Conservation (phyloP, 352 stramenopile genomes). For the Phytopythium chamaehyphon region DNA sequence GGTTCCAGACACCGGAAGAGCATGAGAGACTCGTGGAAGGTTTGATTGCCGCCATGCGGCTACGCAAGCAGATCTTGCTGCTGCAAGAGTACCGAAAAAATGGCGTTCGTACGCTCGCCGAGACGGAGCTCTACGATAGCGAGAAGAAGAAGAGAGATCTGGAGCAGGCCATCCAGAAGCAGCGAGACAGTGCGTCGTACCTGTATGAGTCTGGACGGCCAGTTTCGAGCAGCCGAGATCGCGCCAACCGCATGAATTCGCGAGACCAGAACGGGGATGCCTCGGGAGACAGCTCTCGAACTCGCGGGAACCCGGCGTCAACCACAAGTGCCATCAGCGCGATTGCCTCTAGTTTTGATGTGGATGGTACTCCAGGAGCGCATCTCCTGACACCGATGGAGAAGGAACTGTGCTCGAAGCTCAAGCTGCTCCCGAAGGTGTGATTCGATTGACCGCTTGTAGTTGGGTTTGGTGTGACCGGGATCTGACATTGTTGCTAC, state of each 20-base stretch:
- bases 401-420: constrained; percentile 84
- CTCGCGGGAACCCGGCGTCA: constrained; percentile 10
- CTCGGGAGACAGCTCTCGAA: constrained; percentile 14
- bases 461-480: constrained; percentile 1
- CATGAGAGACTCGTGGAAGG: constrained; percentile 92
- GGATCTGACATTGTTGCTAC: constrained; percentile 2
- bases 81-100: constrained; percentile 96
- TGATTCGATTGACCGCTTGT: background rate
- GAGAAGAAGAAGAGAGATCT: constrained; percentile 93
- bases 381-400: constrained; percentile 91
- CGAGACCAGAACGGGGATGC: constrained; percentile 38
- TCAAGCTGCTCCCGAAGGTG: constrained; percentile 90
- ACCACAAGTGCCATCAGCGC: constrained; percentile 16
- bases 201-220: constrained; percentile 75
- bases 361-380: constrained; percentile 79
- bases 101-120: constrained; percentile 91
- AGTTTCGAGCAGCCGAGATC: constrained; percentile 48
- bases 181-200: constrained; percentile 84
- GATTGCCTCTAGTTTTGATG: constrained; percentile 50
- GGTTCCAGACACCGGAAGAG: constrained; percentile 92
- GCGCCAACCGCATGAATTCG: constrained; percentile 65
- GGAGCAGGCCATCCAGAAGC: constrained; percentile 86
- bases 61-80: constrained; percentile 95
- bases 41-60: constrained; percentile 85
- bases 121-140: constrained; percentile 94